Base-by-base conservation (phyloP, 148 eudicot species). In the Silene latifolia region DNA sequence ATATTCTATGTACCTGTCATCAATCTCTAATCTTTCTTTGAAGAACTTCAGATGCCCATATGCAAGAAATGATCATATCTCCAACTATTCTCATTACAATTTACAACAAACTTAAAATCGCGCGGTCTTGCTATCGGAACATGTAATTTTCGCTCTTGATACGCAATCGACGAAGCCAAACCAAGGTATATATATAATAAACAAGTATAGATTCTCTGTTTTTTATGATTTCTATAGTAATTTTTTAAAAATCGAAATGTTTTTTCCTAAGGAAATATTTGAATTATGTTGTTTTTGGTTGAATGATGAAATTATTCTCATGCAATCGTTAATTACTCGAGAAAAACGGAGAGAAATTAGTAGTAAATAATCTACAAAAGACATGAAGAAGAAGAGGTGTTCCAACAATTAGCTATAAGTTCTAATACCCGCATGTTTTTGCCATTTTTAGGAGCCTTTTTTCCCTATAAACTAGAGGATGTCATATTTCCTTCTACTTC, bases 271-370 rank as follows among this genome's bases (percentile, higher is more conserved):
- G 10, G 14, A 44, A 67, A 44, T 42, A 23, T 42, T 67, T 67
- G 32, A 29, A 19, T 19, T 15, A 56, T 58, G 46, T 35, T 39
- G n/a, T 72, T 23, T 79, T 75, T n/a, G 68, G 32, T 75, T 21
- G 72, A 39, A 70, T 39, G 35, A 70, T 67, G 74, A 32, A 60
- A 80, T 42, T 57, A 80, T 42, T 64, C 29, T 27, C 21, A 53
- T 72, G 72, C 44, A 67, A 67, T 14, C 27, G 53, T 54, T 70
- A 39, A 4, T 32, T 32, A 73, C 4, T 60, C 74, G 58, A 11
- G 47, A 73, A 81, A 73, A 69, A 11, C 65, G 81, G 84, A 74
- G 75, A 7, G 68, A 74, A 73, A 68, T 69, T 81, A 74, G 72
- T 77, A 6, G 44, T 39, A 39, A 39, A 1, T 39, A 77, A 77